Evolutionary conservation across 192 early-diverging fungal genomes (phyloP).

Genomic region (Funneliformis mosseae): DNA sequence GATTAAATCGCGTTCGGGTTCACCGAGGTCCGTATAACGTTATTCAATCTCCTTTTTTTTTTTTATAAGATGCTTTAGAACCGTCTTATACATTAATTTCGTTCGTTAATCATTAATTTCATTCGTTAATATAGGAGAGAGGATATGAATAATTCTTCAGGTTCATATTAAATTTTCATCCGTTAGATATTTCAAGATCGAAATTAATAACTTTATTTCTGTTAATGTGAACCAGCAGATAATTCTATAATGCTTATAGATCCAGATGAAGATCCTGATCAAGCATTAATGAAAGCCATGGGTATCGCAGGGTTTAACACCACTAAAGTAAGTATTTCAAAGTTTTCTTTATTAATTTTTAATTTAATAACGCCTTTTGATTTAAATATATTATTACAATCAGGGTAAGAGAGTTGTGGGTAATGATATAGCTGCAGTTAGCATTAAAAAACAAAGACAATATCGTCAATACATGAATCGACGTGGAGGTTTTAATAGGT

Average conservation of each 20-base stretch:
- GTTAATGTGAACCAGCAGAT: not conserved
- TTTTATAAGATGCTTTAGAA: not conserved
- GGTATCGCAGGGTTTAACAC: conserved; percentile 88
- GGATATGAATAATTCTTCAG: not conserved
- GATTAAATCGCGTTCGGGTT: not conserved
- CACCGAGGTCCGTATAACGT: conserved; percentile 4
- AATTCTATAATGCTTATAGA: conserved; percentile 37
- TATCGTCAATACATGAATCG: conserved; percentile 96
- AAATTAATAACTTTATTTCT: not conserved
- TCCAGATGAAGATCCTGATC: conserved; percentile 63
- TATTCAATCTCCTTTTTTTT: not conserved
- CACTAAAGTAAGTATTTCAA: conserved; percentile 63
- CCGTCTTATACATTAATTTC: not conserved
- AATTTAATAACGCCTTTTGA: not conserved
- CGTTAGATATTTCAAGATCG: not conserved
- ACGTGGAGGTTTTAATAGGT: conserved; percentile 84
- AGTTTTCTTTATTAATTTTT: not conserved
- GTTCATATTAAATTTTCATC: not conserved
- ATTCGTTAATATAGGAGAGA: conserved; percentile 10
- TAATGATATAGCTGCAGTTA: conserved; percentile 70
- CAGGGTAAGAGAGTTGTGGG: conserved; percentile 79
- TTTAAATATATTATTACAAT: not conserved
- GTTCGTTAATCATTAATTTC: too few species aligned
- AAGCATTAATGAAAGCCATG: conserved; percentile 82
- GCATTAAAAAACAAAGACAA: conserved; percentile 82